These are phyloP conservation scores for Dianthus caryophyllus DNA, from an alignment of 148 eudicot species.

Conservation along the genomic window DNA sequence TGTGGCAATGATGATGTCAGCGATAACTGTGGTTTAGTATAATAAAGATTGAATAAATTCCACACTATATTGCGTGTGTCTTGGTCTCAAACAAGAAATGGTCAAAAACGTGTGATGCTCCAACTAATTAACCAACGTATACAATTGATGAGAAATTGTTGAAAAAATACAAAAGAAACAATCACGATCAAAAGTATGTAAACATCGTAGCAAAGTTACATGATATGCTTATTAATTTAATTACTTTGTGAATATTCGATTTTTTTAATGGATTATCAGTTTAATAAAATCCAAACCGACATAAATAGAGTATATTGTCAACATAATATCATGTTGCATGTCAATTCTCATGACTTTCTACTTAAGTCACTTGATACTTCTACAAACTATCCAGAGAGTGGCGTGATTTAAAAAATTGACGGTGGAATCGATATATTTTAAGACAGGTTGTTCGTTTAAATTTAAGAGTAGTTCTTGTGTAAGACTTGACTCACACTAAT, in stretches of 20 bases:
- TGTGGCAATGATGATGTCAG: too few relatives aligned
- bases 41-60: too few relatives aligned
- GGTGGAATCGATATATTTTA: too few relatives aligned
- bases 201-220: slow-evolving; percentile 14
- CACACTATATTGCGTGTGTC: background rate
- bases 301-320: background rate
- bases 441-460: too few relatives aligned
- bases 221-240: slow-evolving; percentile 6
- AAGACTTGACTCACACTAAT: too few relatives aligned
- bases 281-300: background rate
- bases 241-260: background rate
- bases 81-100: background rate
- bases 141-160: too few relatives aligned
- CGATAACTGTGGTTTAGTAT: too few relatives aligned
- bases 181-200: slow-evolving; percentile 1
- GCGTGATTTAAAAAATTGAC: too few relatives aligned
- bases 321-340: background rate
- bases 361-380: background rate
- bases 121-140: background rate
- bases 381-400: too few relatives aligned
- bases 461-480: too few relatives aligned
- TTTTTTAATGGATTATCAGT: background rate
- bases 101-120: background rate
- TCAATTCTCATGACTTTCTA: background rate
- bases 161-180: background rate